These are phyloP conservation scores for Bipolaris sorokiniana DNA, from an alignment of 2,329 filamentous ascomycete species.

Conservation along the genomic window DNA sequence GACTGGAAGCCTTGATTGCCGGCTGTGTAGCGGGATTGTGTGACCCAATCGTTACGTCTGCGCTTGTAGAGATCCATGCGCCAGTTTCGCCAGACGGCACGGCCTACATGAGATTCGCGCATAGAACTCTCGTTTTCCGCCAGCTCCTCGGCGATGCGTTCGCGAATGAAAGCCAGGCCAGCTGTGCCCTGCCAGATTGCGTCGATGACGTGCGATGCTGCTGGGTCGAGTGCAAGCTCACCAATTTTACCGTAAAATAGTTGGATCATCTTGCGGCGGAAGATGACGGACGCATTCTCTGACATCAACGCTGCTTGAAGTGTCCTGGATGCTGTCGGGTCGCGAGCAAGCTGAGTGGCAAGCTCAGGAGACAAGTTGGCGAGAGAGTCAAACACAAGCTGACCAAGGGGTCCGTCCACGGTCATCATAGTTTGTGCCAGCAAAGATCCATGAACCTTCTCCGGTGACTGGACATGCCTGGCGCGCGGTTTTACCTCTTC, in stretches of 20 bases:
- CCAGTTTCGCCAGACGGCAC: slow-evolving; percentile 77
- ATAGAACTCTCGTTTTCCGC: slow-evolving; percentile 63
- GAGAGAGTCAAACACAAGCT: slow-evolving; percentile 70
- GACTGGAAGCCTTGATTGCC: slow-evolving; percentile 58
- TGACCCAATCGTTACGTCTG: slow-evolving; percentile 67
- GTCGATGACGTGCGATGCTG: slow-evolving; percentile 72
- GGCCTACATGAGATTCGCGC: slow-evolving; percentile 68
- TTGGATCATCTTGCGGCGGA: slow-evolving; percentile 67
- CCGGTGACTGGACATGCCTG: slow-evolving; percentile 42
- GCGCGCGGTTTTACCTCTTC: slow-evolving; percentile 43
- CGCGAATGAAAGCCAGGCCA: slow-evolving; percentile 69
- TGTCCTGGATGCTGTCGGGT: slow-evolving; percentile 64
- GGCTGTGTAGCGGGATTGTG: slow-evolving; percentile 61
- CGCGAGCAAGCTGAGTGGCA: slow-evolving; percentile 68
- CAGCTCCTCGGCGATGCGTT: slow-evolving; percentile 70
- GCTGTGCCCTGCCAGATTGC: slow-evolving; percentile 68
- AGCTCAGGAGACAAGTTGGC: slow-evolving; percentile 58
- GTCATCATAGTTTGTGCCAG: slow-evolving; percentile 80
- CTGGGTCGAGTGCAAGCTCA: slow-evolving; percentile 65
- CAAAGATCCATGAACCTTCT: slow-evolving; percentile 81
- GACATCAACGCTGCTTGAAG: slow-evolving; percentile 68
- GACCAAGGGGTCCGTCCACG: slow-evolving; percentile 71
- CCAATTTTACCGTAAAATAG: slow-evolving; percentile 67
- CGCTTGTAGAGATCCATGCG: slow-evolving; percentile 74
- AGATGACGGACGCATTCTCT: slow-evolving; percentile 60